These are phyloP conservation scores for Cladosporium halotolerans DNA, from an alignment of 2,329 filamentous ascomycete genomes.

Conservation along the genomic window DNA sequence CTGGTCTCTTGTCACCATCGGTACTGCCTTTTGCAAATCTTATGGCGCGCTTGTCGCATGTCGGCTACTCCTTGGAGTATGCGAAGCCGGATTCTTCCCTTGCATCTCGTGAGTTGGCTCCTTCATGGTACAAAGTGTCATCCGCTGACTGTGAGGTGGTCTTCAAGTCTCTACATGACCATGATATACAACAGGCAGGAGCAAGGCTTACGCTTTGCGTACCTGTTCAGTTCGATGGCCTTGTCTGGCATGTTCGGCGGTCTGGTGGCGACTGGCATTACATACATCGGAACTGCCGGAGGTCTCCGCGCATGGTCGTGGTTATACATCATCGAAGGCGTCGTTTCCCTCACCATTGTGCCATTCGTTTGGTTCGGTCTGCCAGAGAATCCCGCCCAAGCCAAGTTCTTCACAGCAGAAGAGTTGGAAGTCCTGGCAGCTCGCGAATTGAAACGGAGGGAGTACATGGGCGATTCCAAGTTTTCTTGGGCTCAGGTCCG, in stretches of 20 bases:
- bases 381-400: constrained; percentile 37
- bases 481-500: constrained; percentile 47
- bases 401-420: constrained; percentile 40
- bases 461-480: constrained; percentile 46
- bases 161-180: constrained; percentile 30
- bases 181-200: constrained; percentile 40
- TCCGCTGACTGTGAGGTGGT: neutral
- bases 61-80: constrained; percentile 20
- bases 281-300: constrained; percentile 29
- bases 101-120: constrained; percentile 11
- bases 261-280: constrained; percentile 55
- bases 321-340: constrained; percentile 29
- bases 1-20: constrained; percentile 24
- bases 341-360: constrained; percentile 23
- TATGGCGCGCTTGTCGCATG: constrained; percentile 20
- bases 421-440: constrained; percentile 47
- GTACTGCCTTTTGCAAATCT: constrained; percentile 22
- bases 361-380: constrained; percentile 28
- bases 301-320: constrained; percentile 33
- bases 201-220: constrained; percentile 36
- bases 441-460: constrained; percentile 38
- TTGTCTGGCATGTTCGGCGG: constrained; percentile 48
- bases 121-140: neutral
- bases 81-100: constrained; percentile 22
- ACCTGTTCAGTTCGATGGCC: constrained; percentile 32